phyloP scores from a whole-genome alignment of 2,329 filamentous ascomycete genomes.

The Clonostachys solani region DNA sequence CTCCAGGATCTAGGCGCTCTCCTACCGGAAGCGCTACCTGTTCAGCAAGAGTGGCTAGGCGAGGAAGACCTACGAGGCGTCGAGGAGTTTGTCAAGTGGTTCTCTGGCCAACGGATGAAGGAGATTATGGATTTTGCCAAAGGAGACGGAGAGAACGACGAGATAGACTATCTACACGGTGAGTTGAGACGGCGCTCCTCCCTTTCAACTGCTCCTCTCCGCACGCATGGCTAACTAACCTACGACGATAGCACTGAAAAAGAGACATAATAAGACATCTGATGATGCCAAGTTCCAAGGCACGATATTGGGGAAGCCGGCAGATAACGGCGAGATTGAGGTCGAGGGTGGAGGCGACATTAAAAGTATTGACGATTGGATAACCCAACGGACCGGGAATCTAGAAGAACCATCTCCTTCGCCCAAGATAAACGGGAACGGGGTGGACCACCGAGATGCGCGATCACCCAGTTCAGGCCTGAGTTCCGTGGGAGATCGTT shows the following conservation, averaged over 20 bases:
- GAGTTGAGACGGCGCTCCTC: constrained; percentile 13
- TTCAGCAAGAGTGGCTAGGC: constrained; percentile 64
- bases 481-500: constrained; percentile 49
- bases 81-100: constrained; percentile 76
- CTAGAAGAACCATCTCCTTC: not conserved
- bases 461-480: constrained; percentile 49
- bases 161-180: constrained; percentile 69
- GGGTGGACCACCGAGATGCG: constrained; percentile 19
- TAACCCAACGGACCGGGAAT: constrained; percentile 17
- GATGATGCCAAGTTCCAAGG: constrained; percentile 84
- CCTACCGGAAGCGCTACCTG: constrained; percentile 59
- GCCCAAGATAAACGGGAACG: constrained; percentile 5
- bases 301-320: constrained; percentile 72
- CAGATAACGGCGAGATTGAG: constrained; percentile 66
- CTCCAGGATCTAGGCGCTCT: constrained; percentile 78
- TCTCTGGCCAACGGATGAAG: constrained; percentile 65
- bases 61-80: constrained; percentile 78
- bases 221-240: constrained; percentile 19
- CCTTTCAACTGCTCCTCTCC: constrained; percentile 2
- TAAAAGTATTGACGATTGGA: constrained; percentile 30
- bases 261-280: constrained; percentile 85
- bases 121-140: constrained; percentile 81
- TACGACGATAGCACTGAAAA: constrained; percentile 62
- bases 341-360: constrained; percentile 65
- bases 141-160: constrained; percentile 59